Evolutionary conservation across 169 alveolate species (phyloP).

Genomic region (Plasmodium vivax): DNA sequence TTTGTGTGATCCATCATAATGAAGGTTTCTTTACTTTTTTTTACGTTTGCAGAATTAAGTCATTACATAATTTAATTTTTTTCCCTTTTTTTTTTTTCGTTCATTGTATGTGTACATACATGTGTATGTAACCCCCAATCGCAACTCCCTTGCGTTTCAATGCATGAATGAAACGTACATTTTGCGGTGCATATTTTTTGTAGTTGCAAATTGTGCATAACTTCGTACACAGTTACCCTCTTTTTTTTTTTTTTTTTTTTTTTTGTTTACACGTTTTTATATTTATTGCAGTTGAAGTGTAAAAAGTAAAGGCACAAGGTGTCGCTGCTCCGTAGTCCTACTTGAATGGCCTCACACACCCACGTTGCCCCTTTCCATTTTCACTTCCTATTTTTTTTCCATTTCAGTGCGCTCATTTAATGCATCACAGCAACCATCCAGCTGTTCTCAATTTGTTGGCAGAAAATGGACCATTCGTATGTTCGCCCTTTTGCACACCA

Average conservation of each 20-base stretch:
- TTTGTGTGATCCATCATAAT: background rate
- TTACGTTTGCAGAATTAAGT: background rate
- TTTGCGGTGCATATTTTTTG: background rate
- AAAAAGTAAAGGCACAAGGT: background rate
- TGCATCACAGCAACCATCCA: background rate
- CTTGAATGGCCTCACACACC: background rate
- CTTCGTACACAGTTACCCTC: background rate
- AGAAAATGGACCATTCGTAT: background rate
- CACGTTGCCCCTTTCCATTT: background rate
- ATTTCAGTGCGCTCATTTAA: background rate
- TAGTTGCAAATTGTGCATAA: background rate
- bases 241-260: background rate
- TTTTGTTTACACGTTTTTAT: background rate
- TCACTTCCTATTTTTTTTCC: background rate
- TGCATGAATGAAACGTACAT: background rate
- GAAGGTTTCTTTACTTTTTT: background rate
- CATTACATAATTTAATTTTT: background rate
- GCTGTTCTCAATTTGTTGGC: background rate
- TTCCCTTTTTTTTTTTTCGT: background rate
- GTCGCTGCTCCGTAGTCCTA: background rate
- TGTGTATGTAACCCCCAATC: background rate
- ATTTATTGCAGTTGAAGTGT: background rate
- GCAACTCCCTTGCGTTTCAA: background rate
- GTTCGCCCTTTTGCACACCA: background rate
- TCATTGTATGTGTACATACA: background rate